A percentile compares a stretch with the other conserved stretches of the same genome.
phyloP scores from a whole-genome alignment of 768 basidiomycete genomes.

The Podaxis rugospora region DNA sequence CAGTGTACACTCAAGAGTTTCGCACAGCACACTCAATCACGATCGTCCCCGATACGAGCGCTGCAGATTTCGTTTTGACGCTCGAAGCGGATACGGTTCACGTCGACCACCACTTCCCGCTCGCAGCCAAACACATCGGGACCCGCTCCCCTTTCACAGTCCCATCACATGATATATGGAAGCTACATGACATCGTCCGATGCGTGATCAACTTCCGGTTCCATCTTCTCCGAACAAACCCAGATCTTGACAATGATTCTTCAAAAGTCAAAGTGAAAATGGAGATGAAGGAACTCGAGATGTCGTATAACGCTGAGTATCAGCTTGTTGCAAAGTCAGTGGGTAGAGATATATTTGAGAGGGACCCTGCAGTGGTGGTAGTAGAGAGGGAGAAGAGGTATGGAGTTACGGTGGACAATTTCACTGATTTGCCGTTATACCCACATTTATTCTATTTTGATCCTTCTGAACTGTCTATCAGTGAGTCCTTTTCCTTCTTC shows the following conservation, averaged over 20 bases:
- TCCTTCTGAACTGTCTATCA: conserved; percentile 31
- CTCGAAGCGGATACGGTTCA: conserved; percentile 16
- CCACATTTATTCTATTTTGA: conserved; percentile 40
- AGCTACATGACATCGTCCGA: conserved; percentile 18
- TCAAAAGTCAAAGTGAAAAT: conserved; percentile 20
- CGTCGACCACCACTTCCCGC: conserved; percentile 20
- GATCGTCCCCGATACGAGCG: conserved; percentile 14
- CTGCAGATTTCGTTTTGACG: conserved; percentile 18
- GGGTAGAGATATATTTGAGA: conserved; percentile 24
- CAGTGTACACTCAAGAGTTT: conserved; percentile 16
- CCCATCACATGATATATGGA: conserved; percentile 4
- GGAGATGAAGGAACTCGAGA: conserved; percentile 25
- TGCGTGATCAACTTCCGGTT: conserved; percentile 22
- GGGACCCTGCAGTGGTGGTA: conserved; percentile 22
- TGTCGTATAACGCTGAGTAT: conserved; percentile 17
- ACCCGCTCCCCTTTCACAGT: conserved; percentile 18
- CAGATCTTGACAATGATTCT: conserved; percentile 5
- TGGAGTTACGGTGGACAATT: conserved; percentile 29
- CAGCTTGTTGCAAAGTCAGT: conserved; percentile 16
- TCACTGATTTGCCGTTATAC: conserved; percentile 28
- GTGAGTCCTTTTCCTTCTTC: conserved; percentile 16
- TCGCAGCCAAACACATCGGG: conserved; percentile 18
- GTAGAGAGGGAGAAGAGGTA: conserved; percentile 16
- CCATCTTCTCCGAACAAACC: conserved; percentile 22
- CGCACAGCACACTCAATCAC: conserved; percentile 10